Evolutionary conservation across 2,329 filamentous ascomycete species (phyloP).

Genomic region (Corynespora cassiicola): DNA sequence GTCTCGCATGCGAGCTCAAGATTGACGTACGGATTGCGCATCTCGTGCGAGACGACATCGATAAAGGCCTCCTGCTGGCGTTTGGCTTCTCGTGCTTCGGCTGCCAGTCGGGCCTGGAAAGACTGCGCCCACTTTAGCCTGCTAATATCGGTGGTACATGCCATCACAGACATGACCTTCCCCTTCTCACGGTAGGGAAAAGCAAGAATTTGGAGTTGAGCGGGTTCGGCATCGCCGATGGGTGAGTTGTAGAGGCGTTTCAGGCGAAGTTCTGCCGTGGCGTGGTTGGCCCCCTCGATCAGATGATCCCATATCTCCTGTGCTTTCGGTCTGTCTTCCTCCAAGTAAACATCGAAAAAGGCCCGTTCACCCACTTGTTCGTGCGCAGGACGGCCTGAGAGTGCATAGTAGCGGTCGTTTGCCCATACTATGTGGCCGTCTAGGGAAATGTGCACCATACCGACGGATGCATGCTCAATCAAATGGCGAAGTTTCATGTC

Average conservation of each 20-base stretch:
- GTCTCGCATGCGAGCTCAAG: too few species aligned
- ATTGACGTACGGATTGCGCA: slow-evolving; percentile 56
- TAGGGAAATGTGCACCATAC: slow-evolving; percentile 39
- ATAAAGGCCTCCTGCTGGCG: slow-evolving; percentile 49
- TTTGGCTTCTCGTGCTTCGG: slow-evolving; percentile 47
- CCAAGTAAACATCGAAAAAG: slow-evolving; percentile 35
- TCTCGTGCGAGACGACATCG: slow-evolving; percentile 51
- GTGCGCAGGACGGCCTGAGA: slow-evolving; percentile 26
- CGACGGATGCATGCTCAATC: slow-evolving; percentile 42
- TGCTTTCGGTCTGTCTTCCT: slow-evolving; percentile 32
- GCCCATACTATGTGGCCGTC: slow-evolving; percentile 42
- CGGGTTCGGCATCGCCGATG: slow-evolving; percentile 35
- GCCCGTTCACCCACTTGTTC: slow-evolving; percentile 19
- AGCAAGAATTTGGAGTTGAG: slow-evolving; percentile 39
- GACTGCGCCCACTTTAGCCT: slow-evolving; percentile 47
- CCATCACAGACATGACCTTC: slow-evolving; percentile 41
- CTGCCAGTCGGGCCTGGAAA: slow-evolving; percentile 44
- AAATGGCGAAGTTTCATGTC: slow-evolving; percentile 42
- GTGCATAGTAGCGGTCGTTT: slow-evolving; percentile 41
- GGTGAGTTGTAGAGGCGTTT: slow-evolving; percentile 40
- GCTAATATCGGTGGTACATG: slow-evolving; percentile 48
- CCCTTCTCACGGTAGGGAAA: slow-evolving; percentile 42
- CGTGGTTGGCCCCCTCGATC: slow-evolving; percentile 29
- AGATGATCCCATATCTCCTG: slow-evolving; percentile 32
- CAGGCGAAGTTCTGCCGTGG: slow-evolving; percentile 33